Evolutionary conservation across 176 grass and related monocot genomes (phyloP).

Genomic region (Calamus simplicifolius): DNA sequence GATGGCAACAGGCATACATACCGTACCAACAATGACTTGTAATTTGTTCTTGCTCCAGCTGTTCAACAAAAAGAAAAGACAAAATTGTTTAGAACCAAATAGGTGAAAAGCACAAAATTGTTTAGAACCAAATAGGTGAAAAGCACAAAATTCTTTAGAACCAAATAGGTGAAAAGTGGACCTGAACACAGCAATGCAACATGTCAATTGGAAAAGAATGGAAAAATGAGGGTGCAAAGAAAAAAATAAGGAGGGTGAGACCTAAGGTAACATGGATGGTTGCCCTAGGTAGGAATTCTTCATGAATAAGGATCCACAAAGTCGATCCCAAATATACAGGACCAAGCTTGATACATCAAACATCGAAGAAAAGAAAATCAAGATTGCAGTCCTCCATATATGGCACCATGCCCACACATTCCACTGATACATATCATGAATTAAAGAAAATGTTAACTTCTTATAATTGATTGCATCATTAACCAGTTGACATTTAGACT

Average conservation of each 20-base stretch:
- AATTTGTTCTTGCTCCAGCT: constrained; percentile 91
- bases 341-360: too few species aligned
- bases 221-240: background rate
- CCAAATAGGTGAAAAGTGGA: constrained; percentile 1
- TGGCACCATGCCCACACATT: too few species aligned
- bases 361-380: too few species aligned
- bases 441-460: too few species aligned
- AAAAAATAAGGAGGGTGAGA: background rate
- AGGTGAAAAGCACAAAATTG: constrained; percentile 10
- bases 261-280: too few species aligned
- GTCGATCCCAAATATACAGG: too few species aligned
- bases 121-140: background rate
- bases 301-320: too few species aligned
- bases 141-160: constrained; percentile 15
- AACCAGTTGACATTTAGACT: too few species aligned
- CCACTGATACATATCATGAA: too few species aligned
- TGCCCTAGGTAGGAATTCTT: too few species aligned
- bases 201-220: background rate
- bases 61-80: constrained; percentile 24
- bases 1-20: constrained; percentile 14
- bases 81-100: constrained; percentile 13
- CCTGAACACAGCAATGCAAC: constrained; percentile 2
- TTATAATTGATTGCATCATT: too few species aligned
- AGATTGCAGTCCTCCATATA: too few species aligned
- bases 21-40: constrained; percentile 89